A percentile compares a stretch with the other conserved stretches of the same genome.
phyloP scores from a whole-genome alignment of 495 filamentous ascomycete species.

The Penicillium odoratum region DNA sequence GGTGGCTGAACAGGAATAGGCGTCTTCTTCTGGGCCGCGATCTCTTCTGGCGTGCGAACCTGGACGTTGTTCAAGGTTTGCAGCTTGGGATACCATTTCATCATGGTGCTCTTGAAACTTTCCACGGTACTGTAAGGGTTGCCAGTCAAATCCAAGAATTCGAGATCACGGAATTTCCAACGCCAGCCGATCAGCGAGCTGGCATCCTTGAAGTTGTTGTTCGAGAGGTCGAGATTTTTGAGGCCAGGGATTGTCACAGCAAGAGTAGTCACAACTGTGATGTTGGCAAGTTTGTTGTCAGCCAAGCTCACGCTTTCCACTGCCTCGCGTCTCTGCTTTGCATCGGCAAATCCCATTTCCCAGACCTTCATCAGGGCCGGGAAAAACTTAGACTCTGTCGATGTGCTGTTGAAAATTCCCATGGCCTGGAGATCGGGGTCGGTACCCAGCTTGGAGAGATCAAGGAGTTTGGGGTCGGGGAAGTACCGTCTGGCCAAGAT shows the following conservation, averaged over 20 bases:
- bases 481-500: constrained; percentile 78
- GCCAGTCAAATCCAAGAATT: constrained; percentile 73
- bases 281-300: constrained; percentile 69
- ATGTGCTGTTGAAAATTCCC: constrained; percentile 70
- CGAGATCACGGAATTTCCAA: constrained; percentile 69
- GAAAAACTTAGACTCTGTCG: constrained; percentile 84
- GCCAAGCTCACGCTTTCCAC: constrained; percentile 76
- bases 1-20: constrained; percentile 69
- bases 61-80: constrained; percentile 68
- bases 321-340: constrained; percentile 65
- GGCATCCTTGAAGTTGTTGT: constrained; percentile 68
- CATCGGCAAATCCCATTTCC: constrained; percentile 64
- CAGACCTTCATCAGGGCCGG: constrained; percentile 82
- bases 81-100: constrained; percentile 79
- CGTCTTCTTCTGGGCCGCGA: constrained; percentile 53
- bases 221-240: constrained; percentile 80
- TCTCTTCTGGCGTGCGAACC: constrained; percentile 68
- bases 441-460: constrained; percentile 70
- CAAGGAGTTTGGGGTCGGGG: constrained; percentile 65
- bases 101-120: constrained; percentile 65
- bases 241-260: constrained; percentile 76
- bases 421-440: constrained; percentile 67
- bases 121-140: constrained; percentile 70
- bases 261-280: constrained; percentile 68
- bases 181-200: constrained; percentile 66